phyloP scores from a whole-genome alignment of 1,284 basidiomycete genomes.

The Flammula alnicola region DNA sequence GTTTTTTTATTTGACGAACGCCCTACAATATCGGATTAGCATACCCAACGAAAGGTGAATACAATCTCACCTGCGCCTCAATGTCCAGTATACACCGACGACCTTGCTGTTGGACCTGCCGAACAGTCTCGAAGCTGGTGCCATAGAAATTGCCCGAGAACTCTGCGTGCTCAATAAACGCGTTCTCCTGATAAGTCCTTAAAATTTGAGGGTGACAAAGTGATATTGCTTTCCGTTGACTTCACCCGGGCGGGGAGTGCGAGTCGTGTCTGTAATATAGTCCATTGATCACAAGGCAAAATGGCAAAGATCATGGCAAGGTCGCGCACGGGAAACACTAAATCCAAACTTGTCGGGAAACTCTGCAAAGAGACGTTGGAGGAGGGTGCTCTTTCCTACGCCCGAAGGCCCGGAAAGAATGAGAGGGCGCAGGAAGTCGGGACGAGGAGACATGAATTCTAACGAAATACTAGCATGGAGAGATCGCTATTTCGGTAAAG shows the following conservation, averaged over 20 bases:
- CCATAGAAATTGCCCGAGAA: constrained; percentile 96
- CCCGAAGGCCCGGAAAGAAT: constrained; percentile 67
- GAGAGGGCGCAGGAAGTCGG: constrained; percentile 48
- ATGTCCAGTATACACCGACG: constrained; percentile 94
- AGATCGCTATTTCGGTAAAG: too few species aligned
- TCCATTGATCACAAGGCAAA: constrained; percentile 20
- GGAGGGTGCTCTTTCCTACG: constrained; percentile 93
- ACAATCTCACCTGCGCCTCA: constrained; percentile 82
- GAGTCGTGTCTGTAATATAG: constrained; percentile 89
- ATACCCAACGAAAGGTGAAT: constrained; percentile 8
- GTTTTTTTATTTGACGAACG: constrained; percentile 87
- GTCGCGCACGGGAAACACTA: constrained; percentile 85
- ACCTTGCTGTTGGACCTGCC: constrained; percentile 61
- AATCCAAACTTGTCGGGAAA: constrained; percentile 91
- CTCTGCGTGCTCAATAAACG: constrained; percentile 79
- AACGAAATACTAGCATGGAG: too few species aligned
- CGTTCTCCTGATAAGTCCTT: constrained; percentile 65
- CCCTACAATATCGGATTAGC: constrained; percentile 60
- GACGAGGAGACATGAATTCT: constrained; percentile 28
- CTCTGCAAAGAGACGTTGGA: constrained; percentile 83
- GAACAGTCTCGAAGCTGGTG: constrained; percentile 78
- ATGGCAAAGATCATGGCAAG: constrained; percentile 15
- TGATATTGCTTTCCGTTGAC: constrained; percentile 81
- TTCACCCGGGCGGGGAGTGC: constrained; percentile 85
- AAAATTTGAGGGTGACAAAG: constrained; percentile 70